A percentile compares a stretch with the other conserved stretches of the same genome.
phyloP scores from a whole-genome alignment of 768 basidiomycete species.

The Kwoniella sp. region DNA sequence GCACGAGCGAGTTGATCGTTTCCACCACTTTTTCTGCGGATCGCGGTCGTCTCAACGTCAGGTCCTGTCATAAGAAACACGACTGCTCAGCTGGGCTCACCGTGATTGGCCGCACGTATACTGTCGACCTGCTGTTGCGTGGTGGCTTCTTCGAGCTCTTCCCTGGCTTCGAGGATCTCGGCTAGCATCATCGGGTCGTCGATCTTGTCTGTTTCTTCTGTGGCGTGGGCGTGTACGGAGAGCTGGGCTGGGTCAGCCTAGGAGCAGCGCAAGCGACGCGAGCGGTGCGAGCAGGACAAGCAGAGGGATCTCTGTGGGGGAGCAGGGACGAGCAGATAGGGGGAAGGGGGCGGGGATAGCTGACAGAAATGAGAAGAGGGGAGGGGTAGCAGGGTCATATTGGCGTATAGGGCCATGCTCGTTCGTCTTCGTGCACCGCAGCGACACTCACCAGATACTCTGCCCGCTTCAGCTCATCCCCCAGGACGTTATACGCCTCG shows the following conservation, averaged over 20 bases:
- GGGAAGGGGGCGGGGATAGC: background rate
- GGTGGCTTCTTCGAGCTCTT: slow-evolving; percentile 66
- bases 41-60: background rate
- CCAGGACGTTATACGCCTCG: slow-evolving; percentile 69
- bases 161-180: slow-evolving; percentile 73
- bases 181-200: slow-evolving; percentile 68
- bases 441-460: slow-evolving; percentile 63
- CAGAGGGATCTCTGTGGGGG: background rate
- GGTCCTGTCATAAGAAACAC: too few relatives aligned
- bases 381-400: too few relatives aligned
- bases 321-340: background rate
- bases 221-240: slow-evolving; percentile 57
- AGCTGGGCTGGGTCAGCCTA: slow-evolving; percentile 50
- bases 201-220: slow-evolving; percentile 66
- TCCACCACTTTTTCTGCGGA: slow-evolving; percentile 57
- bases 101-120: slow-evolving; percentile 59
- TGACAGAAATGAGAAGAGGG: too few relatives aligned
- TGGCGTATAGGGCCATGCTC: too few relatives aligned
- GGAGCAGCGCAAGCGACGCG: too few relatives aligned
- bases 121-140: slow-evolving; percentile 56
- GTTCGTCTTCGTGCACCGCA: too few relatives aligned
- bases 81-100: slow-evolving; percentile 54
- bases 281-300: too few relatives aligned
- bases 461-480: slow-evolving; percentile 67
- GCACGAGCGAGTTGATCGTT: slow-evolving; percentile 55